Conservation (phyloP, 2,329 filamentous ascomycete species). For the Neocatenulostroma microsporum region DNA sequence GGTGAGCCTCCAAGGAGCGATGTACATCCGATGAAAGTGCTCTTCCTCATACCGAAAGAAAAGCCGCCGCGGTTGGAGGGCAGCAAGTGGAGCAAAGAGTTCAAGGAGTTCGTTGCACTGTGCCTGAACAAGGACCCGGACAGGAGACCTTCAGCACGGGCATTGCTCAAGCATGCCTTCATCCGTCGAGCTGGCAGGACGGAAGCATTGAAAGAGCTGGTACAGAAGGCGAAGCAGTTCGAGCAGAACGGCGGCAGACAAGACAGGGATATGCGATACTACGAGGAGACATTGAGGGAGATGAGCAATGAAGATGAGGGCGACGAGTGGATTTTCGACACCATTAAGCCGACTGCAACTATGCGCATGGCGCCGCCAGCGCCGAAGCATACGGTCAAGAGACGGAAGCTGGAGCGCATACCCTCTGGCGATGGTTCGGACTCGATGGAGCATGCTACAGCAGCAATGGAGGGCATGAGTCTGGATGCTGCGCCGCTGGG, state of each 20-base stretch:
- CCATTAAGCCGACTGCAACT: slow-evolving; percentile 58
- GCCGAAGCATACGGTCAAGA: slow-evolving; percentile 47
- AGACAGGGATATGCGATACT: slow-evolving; percentile 61
- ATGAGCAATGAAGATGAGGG: slow-evolving; percentile 51
- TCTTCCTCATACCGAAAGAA: slow-evolving; percentile 95
- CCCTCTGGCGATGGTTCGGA: slow-evolving; percentile 32
- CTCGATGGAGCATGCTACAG: slow-evolving; percentile 29
- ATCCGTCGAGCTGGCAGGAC: slow-evolving; percentile 88
- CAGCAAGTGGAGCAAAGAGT: slow-evolving; percentile 40
- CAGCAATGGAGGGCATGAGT: slow-evolving; percentile 36
- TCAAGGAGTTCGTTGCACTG: slow-evolving; percentile 48
- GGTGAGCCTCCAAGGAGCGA: slow-evolving; percentile 93
- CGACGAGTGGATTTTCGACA: slow-evolving; percentile 95
- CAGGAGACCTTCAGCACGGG: slow-evolving; percentile 77
- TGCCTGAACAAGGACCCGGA: slow-evolving; percentile 84
- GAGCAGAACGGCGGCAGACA: slow-evolving; percentile 46
- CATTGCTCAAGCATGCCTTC: slow-evolving; percentile 83
- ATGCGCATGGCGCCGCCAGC: slow-evolving; percentile 46
- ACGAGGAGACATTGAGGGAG: slow-evolving; percentile 72
- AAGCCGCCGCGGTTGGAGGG: slow-evolving; percentile 64
- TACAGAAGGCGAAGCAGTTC: slow-evolving; percentile 73
- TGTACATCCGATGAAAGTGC: slow-evolving; percentile 96
- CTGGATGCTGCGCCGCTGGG: slow-evolving; percentile 38
- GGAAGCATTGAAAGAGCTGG: slow-evolving; percentile 88
- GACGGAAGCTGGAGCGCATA: slow-evolving; percentile 41